phyloP scores from a whole-genome alignment of 805 yeast genomes.

The Jamesozyma hellenica region DNA sequence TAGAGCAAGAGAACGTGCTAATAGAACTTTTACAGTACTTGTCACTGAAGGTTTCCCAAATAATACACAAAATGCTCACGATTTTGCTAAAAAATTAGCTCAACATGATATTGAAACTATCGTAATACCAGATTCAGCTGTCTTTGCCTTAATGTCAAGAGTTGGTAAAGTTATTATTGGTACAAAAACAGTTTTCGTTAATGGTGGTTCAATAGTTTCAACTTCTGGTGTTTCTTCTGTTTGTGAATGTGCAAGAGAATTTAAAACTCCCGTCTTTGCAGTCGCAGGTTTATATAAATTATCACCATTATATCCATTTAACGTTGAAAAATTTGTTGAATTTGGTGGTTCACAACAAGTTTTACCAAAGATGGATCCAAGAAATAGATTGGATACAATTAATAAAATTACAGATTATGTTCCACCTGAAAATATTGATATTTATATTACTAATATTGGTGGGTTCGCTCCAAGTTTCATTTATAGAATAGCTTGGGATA shows the following conservation, averaged over 20 bases:
- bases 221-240: constrained; percentile 88
- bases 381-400: constrained; percentile 37
- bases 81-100: constrained; percentile 68
- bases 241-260: constrained; percentile 92
- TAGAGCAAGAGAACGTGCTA: constrained; percentile 61
- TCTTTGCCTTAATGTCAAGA: constrained; percentile 91
- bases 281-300: constrained; percentile 90
- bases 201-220: constrained; percentile 86
- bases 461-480: constrained; percentile 95
- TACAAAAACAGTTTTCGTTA: constrained; percentile 84
- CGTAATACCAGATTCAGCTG: constrained; percentile 85
- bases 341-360: constrained; percentile 64
- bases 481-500: constrained; percentile 89
- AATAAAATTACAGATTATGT: constrained; percentile 88
- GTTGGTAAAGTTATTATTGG: constrained; percentile 95
- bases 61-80: constrained; percentile 65
- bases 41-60: constrained; percentile 92
- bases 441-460: constrained; percentile 89
- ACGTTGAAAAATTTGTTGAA: constrained; percentile 72
- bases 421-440: constrained; percentile 88
- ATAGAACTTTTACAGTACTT: constrained; percentile 83
- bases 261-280: constrained; percentile 90
- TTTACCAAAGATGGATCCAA: constrained; percentile 51
- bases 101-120: constrained; percentile 83
- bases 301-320: constrained; percentile 87